phyloP scores from a whole-genome alignment of 1,284 basidiomycete species.

The Neolentinus lepideus region DNA sequence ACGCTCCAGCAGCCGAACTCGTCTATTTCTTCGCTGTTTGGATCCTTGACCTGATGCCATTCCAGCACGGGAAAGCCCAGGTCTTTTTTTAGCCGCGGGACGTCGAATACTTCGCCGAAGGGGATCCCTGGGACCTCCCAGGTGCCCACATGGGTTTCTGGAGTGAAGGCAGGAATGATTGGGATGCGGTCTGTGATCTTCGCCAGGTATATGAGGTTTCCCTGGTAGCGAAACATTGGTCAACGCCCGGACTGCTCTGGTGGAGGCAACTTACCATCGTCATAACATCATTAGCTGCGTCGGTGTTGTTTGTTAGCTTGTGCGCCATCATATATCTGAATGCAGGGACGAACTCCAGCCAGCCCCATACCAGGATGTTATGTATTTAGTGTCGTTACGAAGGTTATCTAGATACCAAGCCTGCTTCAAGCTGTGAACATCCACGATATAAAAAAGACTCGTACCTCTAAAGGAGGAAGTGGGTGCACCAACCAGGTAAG shows the following conservation, averaged over 20 bases:
- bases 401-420: conserved; percentile 26
- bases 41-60: conserved; percentile 47
- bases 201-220: conserved; percentile 35
- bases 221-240: conserved; percentile 53
- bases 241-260: background rate
- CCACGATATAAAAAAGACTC: background rate
- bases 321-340: background rate
- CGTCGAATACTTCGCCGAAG: conserved; percentile 47
- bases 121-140: conserved; percentile 30
- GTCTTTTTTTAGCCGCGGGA: conserved; percentile 34
- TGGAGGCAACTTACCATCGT: background rate
- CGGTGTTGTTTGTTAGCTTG: background rate
- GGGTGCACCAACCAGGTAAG: background rate
- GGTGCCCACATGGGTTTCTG: conserved; percentile 30
- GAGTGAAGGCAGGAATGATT: conserved; percentile 33
- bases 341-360: conserved; percentile 42
- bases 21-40: conserved; percentile 31
- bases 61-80: conserved; percentile 42
- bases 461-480: background rate
- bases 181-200: conserved; percentile 31
- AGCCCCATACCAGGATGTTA: conserved; percentile 47
- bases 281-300: background rate
- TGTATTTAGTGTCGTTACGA: conserved; percentile 39
- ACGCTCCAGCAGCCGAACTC: conserved; percentile 51
- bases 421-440: background rate